Evolutionary conservation across 805 yeast genomes (phyloP).

Genomic region (Candida fluviatilis): DNA sequence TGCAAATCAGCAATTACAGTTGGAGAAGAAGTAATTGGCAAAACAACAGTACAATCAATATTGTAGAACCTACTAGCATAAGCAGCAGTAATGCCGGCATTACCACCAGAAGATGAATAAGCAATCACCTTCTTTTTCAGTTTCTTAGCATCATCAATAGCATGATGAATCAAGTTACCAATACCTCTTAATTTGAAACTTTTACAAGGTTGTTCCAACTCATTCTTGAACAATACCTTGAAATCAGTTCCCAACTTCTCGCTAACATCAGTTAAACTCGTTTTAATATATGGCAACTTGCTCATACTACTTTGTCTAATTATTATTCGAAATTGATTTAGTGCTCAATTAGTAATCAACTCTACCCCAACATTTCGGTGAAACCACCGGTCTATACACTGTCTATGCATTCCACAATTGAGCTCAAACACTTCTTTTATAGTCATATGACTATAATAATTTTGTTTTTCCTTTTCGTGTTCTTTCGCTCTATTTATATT

Average conservation of each 20-base stretch:
- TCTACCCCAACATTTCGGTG: too few species aligned
- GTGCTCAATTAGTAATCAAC: too few species aligned
- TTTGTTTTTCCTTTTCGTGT: too few species aligned
- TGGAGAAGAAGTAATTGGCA: constrained; percentile 20
- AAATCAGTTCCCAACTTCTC: constrained; percentile 21
- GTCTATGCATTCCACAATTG: too few species aligned
- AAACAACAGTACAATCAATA: constrained; percentile 26
- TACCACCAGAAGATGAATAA: constrained; percentile 31
- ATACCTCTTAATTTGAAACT: constrained; percentile 56
- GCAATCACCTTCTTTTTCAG: constrained; percentile 15
- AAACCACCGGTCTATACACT: too few species aligned
- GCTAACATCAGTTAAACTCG: constrained; percentile 33
- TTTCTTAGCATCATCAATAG: constrained; percentile 22
- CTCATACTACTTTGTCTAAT: background rate
- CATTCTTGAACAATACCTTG: constrained; percentile 45
- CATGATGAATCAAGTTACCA: constrained; percentile 41
- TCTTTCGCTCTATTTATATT: too few species aligned
- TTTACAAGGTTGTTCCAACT: constrained; percentile 53
- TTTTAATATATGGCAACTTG: constrained; percentile 22
- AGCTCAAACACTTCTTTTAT: too few species aligned
- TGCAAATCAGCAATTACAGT: constrained; percentile 16
- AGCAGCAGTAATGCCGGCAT: constrained; percentile 35
- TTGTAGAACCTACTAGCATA: constrained; percentile 17
- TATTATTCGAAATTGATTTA: too few species aligned
- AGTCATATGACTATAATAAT: too few species aligned